A percentile compares a stretch with the other conserved stretches of the same genome.
These are phyloP conservation scores for Suhomyces bokatorum DNA, from an alignment of 1,139 yeast genomes.

Conservation along the genomic window DNA sequence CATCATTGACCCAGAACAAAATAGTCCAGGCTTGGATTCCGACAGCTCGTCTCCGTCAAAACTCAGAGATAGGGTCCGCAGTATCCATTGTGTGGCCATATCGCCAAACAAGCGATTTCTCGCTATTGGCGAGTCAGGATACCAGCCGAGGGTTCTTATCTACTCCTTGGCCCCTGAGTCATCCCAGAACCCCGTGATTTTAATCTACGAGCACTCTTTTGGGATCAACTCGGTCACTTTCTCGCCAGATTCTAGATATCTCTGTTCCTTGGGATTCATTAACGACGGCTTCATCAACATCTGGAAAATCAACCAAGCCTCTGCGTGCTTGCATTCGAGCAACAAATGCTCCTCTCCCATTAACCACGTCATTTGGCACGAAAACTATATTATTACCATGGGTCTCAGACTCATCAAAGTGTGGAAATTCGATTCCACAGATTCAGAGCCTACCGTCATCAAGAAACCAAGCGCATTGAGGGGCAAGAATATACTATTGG, in stretches of 20 bases:
- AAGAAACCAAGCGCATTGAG: constrained; percentile 35
- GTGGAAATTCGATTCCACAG: constrained; percentile 44
- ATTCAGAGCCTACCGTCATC: constrained; percentile 5
- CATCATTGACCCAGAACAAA: constrained; percentile 4
- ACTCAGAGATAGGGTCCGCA: constrained; percentile 48
- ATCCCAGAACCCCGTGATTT: constrained; percentile 47
- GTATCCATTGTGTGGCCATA: constrained; percentile 55
- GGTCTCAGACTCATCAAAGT: constrained; percentile 62
- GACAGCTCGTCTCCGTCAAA: constrained; percentile 31
- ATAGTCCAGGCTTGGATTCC: neutral
- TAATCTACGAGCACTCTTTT: constrained; percentile 61
- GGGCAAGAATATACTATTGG: constrained; percentile 61
- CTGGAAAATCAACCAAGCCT: constrained; percentile 45
- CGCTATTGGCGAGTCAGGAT: constrained; percentile 70
- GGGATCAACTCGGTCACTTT: constrained; percentile 59
- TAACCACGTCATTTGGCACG: constrained; percentile 57
- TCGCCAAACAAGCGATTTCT: constrained; percentile 53
- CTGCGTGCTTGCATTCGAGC: constrained; percentile 38
- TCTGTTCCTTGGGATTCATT: constrained; percentile 61
- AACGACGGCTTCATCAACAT: constrained; percentile 67
- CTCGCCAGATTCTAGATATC: constrained; percentile 53
- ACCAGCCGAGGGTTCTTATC: constrained; percentile 60
- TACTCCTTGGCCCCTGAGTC: constrained; percentile 58
- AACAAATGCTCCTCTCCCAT: constrained; percentile 63
- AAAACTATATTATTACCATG: constrained; percentile 48